Evolutionary conservation across 2,329 filamentous ascomycete species (phyloP).

Genomic region (Helminthosporium solani): DNA sequence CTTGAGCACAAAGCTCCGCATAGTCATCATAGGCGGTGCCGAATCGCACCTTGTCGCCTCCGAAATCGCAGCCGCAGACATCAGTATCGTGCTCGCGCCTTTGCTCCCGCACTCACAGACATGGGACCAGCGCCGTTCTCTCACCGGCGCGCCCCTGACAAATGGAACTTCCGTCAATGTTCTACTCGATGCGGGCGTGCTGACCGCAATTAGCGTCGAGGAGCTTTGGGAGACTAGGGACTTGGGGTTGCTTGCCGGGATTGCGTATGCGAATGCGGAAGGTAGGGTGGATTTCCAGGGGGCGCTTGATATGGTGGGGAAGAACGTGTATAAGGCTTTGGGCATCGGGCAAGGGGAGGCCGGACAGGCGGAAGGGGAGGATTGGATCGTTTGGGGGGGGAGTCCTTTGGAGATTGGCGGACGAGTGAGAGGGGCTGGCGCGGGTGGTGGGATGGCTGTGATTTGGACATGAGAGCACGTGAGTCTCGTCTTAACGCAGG

Average conservation of each 20-base stretch:
- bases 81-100: conserved; percentile 62
- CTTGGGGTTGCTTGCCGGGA: conserved; percentile 60
- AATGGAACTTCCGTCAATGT: conserved; percentile 63
- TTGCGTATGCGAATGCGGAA: conserved; percentile 58
- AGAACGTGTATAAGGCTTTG: conserved; percentile 60
- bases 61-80: conserved; percentile 57
- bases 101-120: conserved; percentile 55
- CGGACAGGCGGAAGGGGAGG: conserved; percentile 23
- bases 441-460: conserved; percentile 2
- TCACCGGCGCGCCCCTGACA: conserved; percentile 65
- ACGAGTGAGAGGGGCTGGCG: conserved; percentile 44
- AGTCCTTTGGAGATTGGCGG: conserved; percentile 62
- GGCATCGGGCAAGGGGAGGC: conserved; percentile 43
- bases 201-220: conserved; percentile 58
- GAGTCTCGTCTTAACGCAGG: too few relatives aligned
- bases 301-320: conserved; percentile 59
- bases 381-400: conserved; percentile 66
- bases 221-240: conserved; percentile 65
- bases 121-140: conserved; percentile 64
- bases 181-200: conserved; percentile 60
- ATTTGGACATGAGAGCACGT: conserved; percentile 13
- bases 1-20: conserved; percentile 46
- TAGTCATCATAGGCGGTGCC: conserved; percentile 63
- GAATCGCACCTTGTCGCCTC: conserved; percentile 62
- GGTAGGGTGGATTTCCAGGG: conserved; percentile 56